Percentiles rank a stretch among this genome's conserved stretches.
phyloP scores from a whole-genome alignment of 2,329 filamentous ascomycete species.

The Scedosporium aurantiacum region DNA sequence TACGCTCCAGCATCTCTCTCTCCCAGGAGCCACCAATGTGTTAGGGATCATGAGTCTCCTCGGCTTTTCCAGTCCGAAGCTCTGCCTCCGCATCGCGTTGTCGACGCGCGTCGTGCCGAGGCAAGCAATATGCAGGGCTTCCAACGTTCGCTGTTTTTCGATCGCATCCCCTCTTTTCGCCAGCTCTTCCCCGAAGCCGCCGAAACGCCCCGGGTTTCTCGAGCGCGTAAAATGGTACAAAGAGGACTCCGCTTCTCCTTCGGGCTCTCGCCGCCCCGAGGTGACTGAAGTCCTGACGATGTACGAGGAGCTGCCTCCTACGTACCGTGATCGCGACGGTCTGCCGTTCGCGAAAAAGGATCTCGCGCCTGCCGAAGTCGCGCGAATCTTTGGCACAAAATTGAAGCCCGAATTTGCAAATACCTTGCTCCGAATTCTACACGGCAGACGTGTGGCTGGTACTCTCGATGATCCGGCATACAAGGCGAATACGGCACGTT shows the following conservation, averaged over 20 bases:
- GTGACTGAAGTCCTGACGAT: constrained; percentile 28
- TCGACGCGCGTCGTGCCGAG: background rate
- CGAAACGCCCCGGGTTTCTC: background rate
- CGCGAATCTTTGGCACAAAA: constrained; percentile 37
- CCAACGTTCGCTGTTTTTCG: constrained; percentile 6
- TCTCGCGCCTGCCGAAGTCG: constrained; percentile 35
- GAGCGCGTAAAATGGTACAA: constrained; percentile 9
- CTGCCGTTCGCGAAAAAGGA: constrained; percentile 40
- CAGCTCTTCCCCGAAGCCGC: constrained; percentile 5
- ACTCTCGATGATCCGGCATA: constrained; percentile 49
- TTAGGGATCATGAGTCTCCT: constrained; percentile 10
- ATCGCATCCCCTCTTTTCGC: constrained; percentile 4
- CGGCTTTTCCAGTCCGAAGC: constrained; percentile 1
- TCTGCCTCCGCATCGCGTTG: constrained; percentile 1
- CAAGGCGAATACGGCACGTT: constrained; percentile 34
- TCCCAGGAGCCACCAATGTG: background rate
- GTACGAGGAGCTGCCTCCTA: constrained; percentile 46
- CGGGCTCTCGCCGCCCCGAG: constrained; percentile 11
- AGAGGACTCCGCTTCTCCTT: background rate
- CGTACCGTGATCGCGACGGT: constrained; percentile 44
- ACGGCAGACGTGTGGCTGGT: constrained; percentile 53
- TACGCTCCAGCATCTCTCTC: background rate
- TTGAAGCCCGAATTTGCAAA: constrained; percentile 37
- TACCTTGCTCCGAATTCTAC: constrained; percentile 43
- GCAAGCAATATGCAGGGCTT: constrained; percentile 4